phyloP scores from a whole-genome alignment of 345 rosid species.

The Syzygium jambos region DNA sequence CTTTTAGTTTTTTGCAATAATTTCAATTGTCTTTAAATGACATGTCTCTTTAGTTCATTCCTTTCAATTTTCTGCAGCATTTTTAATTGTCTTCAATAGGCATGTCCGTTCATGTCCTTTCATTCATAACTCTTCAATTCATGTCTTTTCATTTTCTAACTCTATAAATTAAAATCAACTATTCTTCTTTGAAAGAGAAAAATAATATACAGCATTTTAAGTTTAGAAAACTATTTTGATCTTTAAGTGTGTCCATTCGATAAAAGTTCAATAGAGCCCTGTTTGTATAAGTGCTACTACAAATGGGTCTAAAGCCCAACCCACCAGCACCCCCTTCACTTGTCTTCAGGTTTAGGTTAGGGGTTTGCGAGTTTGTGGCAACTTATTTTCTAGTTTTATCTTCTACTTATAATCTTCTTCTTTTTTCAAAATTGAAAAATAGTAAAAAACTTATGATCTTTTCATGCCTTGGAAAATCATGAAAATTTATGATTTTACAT shows the following conservation, averaged over 20 bases:
- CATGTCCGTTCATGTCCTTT: neutral
- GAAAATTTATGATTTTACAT: too few species aligned
- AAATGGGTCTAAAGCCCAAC: neutral
- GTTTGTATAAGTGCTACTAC: neutral
- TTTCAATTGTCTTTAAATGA: neutral
- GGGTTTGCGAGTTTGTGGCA: too few species aligned
- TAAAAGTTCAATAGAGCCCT: neutral
- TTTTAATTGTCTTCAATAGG: neutral
- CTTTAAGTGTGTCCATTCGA: neutral
- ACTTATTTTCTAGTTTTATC: too few species aligned
- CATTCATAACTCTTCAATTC: neutral
- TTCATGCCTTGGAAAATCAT: too few species aligned
- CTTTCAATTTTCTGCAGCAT: neutral
- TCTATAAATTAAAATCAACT: neutral
- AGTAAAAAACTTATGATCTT: too few species aligned
- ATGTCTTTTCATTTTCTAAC: neutral
- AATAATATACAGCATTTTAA: neutral
- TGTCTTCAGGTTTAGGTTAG: too few species aligned
- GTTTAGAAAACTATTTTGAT: neutral
- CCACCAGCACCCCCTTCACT: too few species aligned
- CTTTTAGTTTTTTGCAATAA: neutral
- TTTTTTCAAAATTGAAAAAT: too few species aligned
- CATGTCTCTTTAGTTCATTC: neutral
- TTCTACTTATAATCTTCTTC: too few species aligned
- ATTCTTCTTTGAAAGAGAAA: neutral